Evolutionary conservation across 2,329 filamentous ascomycete genomes (phyloP).

Genomic region (Fusarium tjaetaba): DNA sequence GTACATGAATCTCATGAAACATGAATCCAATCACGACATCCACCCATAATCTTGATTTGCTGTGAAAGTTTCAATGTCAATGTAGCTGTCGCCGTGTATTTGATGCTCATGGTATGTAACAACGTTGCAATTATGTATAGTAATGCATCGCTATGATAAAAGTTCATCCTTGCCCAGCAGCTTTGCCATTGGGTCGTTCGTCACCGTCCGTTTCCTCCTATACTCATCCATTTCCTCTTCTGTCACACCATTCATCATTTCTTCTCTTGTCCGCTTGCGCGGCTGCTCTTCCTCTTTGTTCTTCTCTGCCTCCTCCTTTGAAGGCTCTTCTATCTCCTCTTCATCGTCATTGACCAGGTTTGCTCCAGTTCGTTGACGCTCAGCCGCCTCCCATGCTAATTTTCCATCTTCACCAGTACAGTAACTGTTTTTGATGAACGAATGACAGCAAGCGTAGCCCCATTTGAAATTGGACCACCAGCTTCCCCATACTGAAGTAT

Average conservation of each 20-base stretch:
- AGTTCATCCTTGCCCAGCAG: conserved; percentile 77
- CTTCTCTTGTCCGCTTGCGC: conserved; percentile 80
- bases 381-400: conserved; percentile 79
- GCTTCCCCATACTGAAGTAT: conserved; percentile 92
- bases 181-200: conserved; percentile 88
- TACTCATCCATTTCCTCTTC: conserved; percentile 91
- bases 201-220: conserved; percentile 75
- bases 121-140: not conserved
- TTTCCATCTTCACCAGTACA: conserved; percentile 94
- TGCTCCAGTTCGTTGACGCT: conserved; percentile 64
- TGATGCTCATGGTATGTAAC: not conserved
- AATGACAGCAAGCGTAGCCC: conserved; percentile 97
- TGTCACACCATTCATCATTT: conserved; percentile 80
- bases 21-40: conserved; percentile 36
- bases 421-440: conserved; percentile 93
- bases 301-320: conserved; percentile 43
- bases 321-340: conserved; percentile 42
- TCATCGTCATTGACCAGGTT: conserved; percentile 50
- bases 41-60: conserved; percentile 4
- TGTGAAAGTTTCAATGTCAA: not conserved
- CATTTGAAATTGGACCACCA: conserved; percentile 97
- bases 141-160: conserved; percentile 35
- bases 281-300: conserved; percentile 47
- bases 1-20: conserved; percentile 39
- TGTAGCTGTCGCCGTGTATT: not conserved